Evolutionary conservation across 2,329 filamentous ascomycete species (phyloP).

Genomic region (Cordyceps javanica): DNA sequence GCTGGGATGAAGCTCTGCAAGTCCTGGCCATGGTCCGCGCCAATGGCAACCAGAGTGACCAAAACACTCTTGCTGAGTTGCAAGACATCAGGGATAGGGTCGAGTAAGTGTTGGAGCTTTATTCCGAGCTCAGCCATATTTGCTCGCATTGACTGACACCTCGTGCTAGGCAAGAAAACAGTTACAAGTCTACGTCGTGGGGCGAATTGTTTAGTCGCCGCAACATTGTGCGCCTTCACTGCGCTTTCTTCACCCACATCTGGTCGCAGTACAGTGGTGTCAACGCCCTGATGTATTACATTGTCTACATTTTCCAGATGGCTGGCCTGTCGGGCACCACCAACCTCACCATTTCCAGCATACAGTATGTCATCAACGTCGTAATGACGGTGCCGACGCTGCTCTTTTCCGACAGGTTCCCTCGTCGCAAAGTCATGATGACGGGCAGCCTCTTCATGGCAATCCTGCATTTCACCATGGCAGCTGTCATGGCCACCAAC

Average conservation of each 20-base stretch:
- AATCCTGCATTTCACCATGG: slow-evolving; percentile 45
- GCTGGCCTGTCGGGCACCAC: slow-evolving; percentile 29
- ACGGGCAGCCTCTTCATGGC: slow-evolving; percentile 58
- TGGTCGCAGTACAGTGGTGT: slow-evolving; percentile 45
- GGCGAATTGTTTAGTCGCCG: slow-evolving; percentile 33
- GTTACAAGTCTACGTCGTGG: slow-evolving; percentile 18
- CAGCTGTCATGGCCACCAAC: slow-evolving; percentile 39
- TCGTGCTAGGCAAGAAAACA: slow-evolving; percentile 8
- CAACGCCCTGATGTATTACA: slow-evolving; percentile 49
- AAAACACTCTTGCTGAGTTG: slow-evolving; percentile 48
- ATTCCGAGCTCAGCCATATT: no score
- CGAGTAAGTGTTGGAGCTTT: slow-evolving; percentile 16
- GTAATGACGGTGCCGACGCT: slow-evolving; percentile 42
- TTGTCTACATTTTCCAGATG: slow-evolving; percentile 29
- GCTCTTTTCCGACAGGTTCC: slow-evolving; percentile 45
- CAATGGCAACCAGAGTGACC: slow-evolving; percentile 43
- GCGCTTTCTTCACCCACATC: slow-evolving; percentile 40
- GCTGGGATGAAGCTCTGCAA: slow-evolving; percentile 45
- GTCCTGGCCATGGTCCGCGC: slow-evolving; percentile 50
- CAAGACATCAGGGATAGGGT: slow-evolving; percentile 38
- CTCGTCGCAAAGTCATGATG: slow-evolving; percentile 56
- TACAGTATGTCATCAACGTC: slow-evolving; percentile 47
- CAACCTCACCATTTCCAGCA: slow-evolving; percentile 42
- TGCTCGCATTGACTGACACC: not conserved
- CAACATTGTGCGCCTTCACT: slow-evolving; percentile 40